Conservation (phyloP, 2,329 filamentous ascomycete species). For the Pseudogymnoascus sp. region DNA sequence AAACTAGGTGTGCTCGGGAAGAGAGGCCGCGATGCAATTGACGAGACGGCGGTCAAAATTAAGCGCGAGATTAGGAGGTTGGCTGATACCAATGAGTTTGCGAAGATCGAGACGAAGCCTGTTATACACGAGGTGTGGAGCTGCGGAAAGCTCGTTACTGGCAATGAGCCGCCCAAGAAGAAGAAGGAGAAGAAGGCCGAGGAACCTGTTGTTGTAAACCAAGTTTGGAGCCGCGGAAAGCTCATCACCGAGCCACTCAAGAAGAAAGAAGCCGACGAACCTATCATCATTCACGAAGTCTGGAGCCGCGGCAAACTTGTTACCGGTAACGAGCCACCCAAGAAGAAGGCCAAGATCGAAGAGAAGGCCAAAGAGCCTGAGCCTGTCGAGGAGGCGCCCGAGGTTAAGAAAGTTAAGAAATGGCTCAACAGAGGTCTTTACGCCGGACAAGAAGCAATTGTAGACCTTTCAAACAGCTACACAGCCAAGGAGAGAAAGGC, state of each 20-base stretch:
- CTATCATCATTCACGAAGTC: background rate
- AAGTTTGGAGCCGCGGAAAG: conserved; percentile 58
- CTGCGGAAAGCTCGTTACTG: conserved; percentile 11
- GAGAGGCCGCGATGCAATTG: conserved; percentile 45
- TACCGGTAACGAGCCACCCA: conserved; percentile 14
- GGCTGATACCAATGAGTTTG: conserved; percentile 54
- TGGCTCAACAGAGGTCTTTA: conserved; percentile 81
- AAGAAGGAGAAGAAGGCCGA: conserved; percentile 28
- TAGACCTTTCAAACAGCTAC: conserved; percentile 6
- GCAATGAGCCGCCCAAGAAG: conserved; percentile 17
- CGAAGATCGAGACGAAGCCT: conserved; percentile 48
- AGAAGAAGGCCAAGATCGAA: conserved; percentile 28
- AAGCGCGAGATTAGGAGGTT: conserved; percentile 51
- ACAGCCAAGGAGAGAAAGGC: conserved; percentile 39
- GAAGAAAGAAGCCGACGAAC: conserved; percentile 23
- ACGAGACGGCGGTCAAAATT: conserved; percentile 39
- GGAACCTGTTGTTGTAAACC: conserved; percentile 38
- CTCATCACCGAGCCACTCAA: conserved; percentile 37
- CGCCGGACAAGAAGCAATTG: conserved; percentile 57
- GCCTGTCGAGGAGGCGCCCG: conserved; percentile 27
- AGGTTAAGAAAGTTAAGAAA: conserved; percentile 49
- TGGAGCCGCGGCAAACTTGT: conserved; percentile 11
- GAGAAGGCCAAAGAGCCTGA: conserved; percentile 24
- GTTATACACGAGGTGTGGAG: conserved; percentile 1
- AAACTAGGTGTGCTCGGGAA: conserved; percentile 51